Percentiles rank a stretch among this genome's conserved stretches.
These are phyloP conservation scores for Coemansia sp. DNA, from an alignment of 192 early-diverging fungal species.

Conservation along the genomic window DNA sequence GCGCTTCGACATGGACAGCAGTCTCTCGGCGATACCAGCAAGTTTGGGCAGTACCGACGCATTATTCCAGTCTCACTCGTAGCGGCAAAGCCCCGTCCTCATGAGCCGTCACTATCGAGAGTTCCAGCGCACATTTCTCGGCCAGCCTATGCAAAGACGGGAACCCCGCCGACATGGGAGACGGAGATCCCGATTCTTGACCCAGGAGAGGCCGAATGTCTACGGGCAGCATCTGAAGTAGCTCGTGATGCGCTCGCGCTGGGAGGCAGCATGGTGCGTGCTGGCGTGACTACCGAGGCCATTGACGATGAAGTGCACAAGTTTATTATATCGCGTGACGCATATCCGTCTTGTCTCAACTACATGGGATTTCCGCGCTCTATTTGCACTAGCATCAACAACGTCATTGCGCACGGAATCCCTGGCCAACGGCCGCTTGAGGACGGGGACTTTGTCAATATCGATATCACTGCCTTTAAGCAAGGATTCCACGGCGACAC, in stretches of 20 bases:
- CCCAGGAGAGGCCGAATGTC: constrained; percentile 38
- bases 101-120: constrained; percentile 29
- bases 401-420: constrained; percentile 82
- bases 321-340: constrained; percentile 58
- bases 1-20: constrained; percentile 2
- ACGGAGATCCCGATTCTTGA: constrained; percentile 50
- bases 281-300: constrained; percentile 55
- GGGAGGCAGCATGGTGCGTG: constrained; percentile 57
- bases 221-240: constrained; percentile 59
- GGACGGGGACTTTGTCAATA: constrained; percentile 76
- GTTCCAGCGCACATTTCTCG: constrained; percentile 54
- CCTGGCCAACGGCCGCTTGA: constrained; percentile 63
- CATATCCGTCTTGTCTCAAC: constrained; percentile 78
- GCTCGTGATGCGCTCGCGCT: constrained; percentile 63
- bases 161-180: constrained; percentile 57
- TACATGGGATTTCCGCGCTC: constrained; percentile 77
- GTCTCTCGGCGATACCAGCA: neutral
- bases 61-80: constrained; percentile 32
- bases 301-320: constrained; percentile 61
- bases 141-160: constrained; percentile 63
- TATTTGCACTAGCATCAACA: constrained; percentile 82
- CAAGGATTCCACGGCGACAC: constrained; percentile 78
- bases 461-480: constrained; percentile 73
- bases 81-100: constrained; percentile 25
- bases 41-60: constrained; percentile 38